A percentile compares a stretch with the other conserved stretches of the same genome.
Conservation (phyloP, 495 filamentous ascomycete genomes). For the Penicillium herquei region DNA sequence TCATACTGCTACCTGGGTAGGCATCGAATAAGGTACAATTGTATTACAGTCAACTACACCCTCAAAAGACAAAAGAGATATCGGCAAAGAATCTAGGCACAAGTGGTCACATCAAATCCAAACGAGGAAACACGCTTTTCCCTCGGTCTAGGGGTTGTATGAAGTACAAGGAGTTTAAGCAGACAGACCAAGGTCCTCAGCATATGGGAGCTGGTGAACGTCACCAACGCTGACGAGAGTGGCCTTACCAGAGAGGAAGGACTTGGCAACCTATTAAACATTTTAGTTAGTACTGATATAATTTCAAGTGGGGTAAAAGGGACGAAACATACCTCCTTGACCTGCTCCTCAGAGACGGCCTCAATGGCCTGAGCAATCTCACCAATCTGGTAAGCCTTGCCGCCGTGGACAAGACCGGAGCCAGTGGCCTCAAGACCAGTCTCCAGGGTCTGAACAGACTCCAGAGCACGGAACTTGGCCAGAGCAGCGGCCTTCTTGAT, state of each 20-base stretch:
- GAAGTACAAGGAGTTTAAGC: constrained; percentile 64
- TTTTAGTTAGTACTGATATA: constrained; percentile 15
- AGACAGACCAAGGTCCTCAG: constrained; percentile 88
- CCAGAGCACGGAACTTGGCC: constrained; percentile 91
- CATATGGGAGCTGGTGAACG: constrained; percentile 82
- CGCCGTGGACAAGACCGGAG: constrained; percentile 72
- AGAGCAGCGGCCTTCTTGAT: constrained; percentile 87
- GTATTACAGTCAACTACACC: constrained; percentile 52
- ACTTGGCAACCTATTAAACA: constrained; percentile 69
- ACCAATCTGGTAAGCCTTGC: constrained; percentile 82
- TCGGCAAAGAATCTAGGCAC: constrained; percentile 43
- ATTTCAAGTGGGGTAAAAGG: not conserved
- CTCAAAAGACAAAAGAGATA: constrained; percentile 40
- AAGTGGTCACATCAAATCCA: constrained; percentile 36
- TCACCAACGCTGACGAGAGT: constrained; percentile 79
- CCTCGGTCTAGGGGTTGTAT: constrained; percentile 43
- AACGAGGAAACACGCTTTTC: constrained; percentile 34
- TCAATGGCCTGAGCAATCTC: constrained; percentile 78
- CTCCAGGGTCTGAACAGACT: constrained; percentile 70
- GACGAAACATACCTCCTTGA: constrained; percentile 73
- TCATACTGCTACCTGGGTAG: too few relatives aligned
- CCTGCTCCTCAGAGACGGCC: constrained; percentile 74
- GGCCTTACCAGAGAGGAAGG: constrained; percentile 82
- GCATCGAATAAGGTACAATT: constrained; percentile 43
- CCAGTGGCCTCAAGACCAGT: constrained; percentile 70